Evolutionary conservation across 73 alveolate genomes (phyloP).

Genomic region (Durusdinium trenchii): DNA sequence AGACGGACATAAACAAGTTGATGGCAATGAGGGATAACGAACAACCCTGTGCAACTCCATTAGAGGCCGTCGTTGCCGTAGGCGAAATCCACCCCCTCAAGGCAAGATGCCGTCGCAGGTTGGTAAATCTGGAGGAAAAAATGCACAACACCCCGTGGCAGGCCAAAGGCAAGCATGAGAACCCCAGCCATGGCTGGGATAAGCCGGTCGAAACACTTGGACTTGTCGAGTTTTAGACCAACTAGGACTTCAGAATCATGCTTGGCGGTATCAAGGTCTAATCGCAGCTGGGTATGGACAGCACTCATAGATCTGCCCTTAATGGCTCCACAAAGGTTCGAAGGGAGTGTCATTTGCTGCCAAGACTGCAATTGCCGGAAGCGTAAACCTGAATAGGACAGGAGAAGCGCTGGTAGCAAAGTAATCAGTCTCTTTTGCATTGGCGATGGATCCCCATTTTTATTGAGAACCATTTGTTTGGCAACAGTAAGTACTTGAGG

Average conservation of each 20-base stretch:
- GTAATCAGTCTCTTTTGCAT: neutral
- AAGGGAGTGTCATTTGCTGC: neutral
- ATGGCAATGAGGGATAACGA: neutral
- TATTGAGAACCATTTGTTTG: neutral
- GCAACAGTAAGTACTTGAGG: neutral
- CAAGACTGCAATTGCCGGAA: neutral
- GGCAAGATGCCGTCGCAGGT: neutral
- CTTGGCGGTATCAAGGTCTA: neutral
- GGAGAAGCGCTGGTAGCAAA: neutral
- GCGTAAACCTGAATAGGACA: neutral
- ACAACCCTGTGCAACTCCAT: neutral
- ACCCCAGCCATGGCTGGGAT: neutral
- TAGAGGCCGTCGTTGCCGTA: neutral
- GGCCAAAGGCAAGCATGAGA: neutral
- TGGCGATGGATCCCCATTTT: neutral
- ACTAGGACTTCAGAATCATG: too few species aligned
- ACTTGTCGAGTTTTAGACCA: neutral
- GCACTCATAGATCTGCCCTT: neutral
- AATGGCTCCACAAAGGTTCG: neutral
- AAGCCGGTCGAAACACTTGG: neutral
- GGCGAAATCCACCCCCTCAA: neutral
- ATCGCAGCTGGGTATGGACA: neutral
- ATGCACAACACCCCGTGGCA: neutral
- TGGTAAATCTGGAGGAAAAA: neutral
- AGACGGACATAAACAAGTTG: neutral